Base-by-base conservation (phyloP, 495 filamentous ascomycete genomes). In the Aspergillus carlsbadensis region DNA sequence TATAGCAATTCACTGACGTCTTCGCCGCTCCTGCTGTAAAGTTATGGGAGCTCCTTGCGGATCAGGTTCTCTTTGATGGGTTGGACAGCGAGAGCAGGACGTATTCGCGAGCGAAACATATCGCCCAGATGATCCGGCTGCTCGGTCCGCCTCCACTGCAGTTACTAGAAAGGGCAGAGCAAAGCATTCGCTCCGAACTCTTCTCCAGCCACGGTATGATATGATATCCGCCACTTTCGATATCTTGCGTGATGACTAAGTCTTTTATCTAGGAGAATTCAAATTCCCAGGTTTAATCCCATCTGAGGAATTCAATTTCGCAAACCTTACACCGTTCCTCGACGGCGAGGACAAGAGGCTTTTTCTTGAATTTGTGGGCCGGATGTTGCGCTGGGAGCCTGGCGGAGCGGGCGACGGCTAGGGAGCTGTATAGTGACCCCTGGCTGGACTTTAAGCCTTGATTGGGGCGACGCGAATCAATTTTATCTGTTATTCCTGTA, bases 101-200 rank as follows among this genome's bases (percentile, higher is more conserved):
- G 13, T 75, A 76, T 54, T 54, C 42, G 42, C 52, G 46, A 49
- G 47, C 43, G 45, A 52, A 56, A 26, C 71, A 74, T 58, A 42
- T 74, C 33, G 70, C 71, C 44, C 61, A 74, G 40, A 72, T 76
- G 68, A 70, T 72, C 35, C 66, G 63, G 26, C 59, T 76, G 17
- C 58, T 74, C 35, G 73, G 71, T n/a, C n/a, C n/a, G n/a, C n/a
- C n/a, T n/a, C 71, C 73, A 7, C 21, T 26, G 34, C 52, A 51
- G 40, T 41, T 65, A 53, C 51, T 70, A 29, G 14, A 66, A 24
- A 64, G 55, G 24, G 64, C 60, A 29, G 56, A 63, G 29, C n/a
- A 47, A 37, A 43, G n/a, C 21, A 54, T 65, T 13, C 54, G 22
- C 52, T 56, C 47, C 26, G 40, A 64, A 35, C 42, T 62, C 3